Evolutionary conservation across 179 eudicot genomes (phyloP).

Genomic region (Spinacia oleracea): DNA sequence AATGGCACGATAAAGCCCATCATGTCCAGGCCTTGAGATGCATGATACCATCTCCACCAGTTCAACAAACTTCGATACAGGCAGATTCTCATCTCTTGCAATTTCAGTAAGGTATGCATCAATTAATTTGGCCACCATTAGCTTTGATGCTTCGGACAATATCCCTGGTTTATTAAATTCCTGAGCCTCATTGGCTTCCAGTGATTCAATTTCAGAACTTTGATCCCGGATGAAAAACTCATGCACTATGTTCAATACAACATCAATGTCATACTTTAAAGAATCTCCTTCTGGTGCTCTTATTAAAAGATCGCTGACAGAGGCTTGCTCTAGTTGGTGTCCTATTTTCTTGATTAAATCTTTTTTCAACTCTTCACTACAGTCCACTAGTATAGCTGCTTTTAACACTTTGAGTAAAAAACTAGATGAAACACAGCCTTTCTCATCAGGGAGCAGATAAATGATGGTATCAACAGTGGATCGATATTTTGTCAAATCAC

Average conservation of each 20-base stretch:
- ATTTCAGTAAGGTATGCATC: slow-evolving; percentile 84
- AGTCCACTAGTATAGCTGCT: slow-evolving; percentile 55
- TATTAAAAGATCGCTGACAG: slow-evolving; percentile 69
- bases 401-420: slow-evolving; percentile 80
- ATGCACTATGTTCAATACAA: slow-evolving; percentile 54
- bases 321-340: slow-evolving; percentile 84
- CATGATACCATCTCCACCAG: slow-evolving; percentile 78
- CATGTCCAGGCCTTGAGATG: slow-evolving; percentile 77
- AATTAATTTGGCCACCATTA: slow-evolving; percentile 86
- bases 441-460: slow-evolving; percentile 70
- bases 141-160: slow-evolving; percentile 85
- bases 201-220: slow-evolving; percentile 40
- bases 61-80: slow-evolving; percentile 54
- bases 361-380: slow-evolving; percentile 48
- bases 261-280: slow-evolving; percentile 57
- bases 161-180: slow-evolving; percentile 49
- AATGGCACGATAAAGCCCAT: slow-evolving; percentile 86
- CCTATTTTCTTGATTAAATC: slow-evolving; percentile 68
- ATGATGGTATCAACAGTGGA: slow-evolving; percentile 54
- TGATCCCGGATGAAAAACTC: slow-evolving; percentile 63
- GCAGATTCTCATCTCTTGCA: slow-evolving; percentile 75
- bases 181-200: slow-evolving; percentile 44
- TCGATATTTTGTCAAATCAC: slow-evolving; percentile 42
- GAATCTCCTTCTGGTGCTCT: slow-evolving; percentile 53
- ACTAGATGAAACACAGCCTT: slow-evolving; percentile 74